These are phyloP conservation scores for Haberlea rhodopensis DNA, from an alignment of 257 asterid species.

Conservation along the genomic window DNA sequence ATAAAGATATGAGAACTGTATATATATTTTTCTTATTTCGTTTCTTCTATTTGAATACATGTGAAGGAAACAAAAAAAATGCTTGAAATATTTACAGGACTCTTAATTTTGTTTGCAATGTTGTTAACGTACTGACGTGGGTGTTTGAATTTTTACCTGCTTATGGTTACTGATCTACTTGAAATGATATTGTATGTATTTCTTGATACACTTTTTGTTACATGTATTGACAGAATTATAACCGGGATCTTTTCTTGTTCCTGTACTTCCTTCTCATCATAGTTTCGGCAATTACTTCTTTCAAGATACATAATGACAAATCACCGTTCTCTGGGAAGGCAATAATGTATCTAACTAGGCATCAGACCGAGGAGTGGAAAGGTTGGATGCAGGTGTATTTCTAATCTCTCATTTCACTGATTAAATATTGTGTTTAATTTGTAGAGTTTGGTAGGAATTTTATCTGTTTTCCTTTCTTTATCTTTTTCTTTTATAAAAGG, in stretches of 20 bases:
- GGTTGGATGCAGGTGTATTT: constrained; percentile 93
- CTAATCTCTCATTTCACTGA: constrained; percentile 7
- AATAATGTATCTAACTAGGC: constrained; percentile 83
- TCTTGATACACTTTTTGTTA: constrained; percentile 18
- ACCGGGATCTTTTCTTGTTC: constrained; percentile 86
- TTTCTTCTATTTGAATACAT: constrained; percentile 1
- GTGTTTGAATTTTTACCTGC: constrained; percentile 3
- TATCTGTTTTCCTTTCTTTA: too few species aligned
- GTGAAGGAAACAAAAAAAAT: not conserved
- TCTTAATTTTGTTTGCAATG: constrained; percentile 2
- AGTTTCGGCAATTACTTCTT: constrained; percentile 76
- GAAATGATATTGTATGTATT: constrained; percentile 1
- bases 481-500: too few species aligned
- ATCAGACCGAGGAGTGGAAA: constrained; percentile 98
- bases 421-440: not conserved
- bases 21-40: constrained; percentile 13
- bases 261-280: constrained; percentile 88
- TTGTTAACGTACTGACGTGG: not conserved
- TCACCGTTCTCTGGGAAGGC: constrained; percentile 78
- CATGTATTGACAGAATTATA: constrained; percentile 61
- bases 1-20: constrained; percentile 7
- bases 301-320: constrained; percentile 81
- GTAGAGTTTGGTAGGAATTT: too few species aligned
- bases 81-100: not conserved
- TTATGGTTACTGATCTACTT: constrained; percentile 10